Evolutionary conservation across 106 monocot genomes (phyloP), one percentile per base, ranked within the genome.

Genomic region (Ottelia alismoides): DNA sequence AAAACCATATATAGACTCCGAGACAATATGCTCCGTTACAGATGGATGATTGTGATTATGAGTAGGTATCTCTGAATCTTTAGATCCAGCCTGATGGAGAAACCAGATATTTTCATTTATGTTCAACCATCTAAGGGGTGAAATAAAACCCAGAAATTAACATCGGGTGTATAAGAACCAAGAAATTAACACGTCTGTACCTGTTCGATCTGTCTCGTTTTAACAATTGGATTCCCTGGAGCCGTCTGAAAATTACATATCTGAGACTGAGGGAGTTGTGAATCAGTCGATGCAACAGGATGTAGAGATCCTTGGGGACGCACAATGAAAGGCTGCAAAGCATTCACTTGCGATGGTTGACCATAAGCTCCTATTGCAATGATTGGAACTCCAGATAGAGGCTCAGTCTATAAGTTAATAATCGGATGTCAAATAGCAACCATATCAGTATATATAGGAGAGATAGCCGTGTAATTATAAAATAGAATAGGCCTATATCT

Each of bases 221-320:
- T 62, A 3, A 73, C 62, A 17, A 55, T 24, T 50, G 66, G 43
- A 55, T 49, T 58, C 45, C 61, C 53, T 55, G 77, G 31, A 27
- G 65, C 22, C 29, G 75, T 51, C 45, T 73, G 76, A 71, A 81
- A 51, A 58, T 71, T 61, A 20, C 76, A 78, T 51, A 69, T 22
- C 25, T 77, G 84, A 75, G 60, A 32, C 28, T 65, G 72, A 52
- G 69, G 64, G 51, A 70, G 47, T 46, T 65, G 56, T n/a, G 77
- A 68, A 60, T 65, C 76, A 35, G 71, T 20, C 18, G 83, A 64
- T 23, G 83, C 29, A 22, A 73, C 52, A 61, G 88, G 58, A 35
- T 75, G 80, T 26, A 68, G 68, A 71, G 75, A 19, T 47, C 68
- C 78, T 78, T 88, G 92, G 60, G 76, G 72, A 53, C 85, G 81